Evolutionary conservation across 768 basidiomycete species (phyloP).

Genomic region (Lactifluus volemus): DNA sequence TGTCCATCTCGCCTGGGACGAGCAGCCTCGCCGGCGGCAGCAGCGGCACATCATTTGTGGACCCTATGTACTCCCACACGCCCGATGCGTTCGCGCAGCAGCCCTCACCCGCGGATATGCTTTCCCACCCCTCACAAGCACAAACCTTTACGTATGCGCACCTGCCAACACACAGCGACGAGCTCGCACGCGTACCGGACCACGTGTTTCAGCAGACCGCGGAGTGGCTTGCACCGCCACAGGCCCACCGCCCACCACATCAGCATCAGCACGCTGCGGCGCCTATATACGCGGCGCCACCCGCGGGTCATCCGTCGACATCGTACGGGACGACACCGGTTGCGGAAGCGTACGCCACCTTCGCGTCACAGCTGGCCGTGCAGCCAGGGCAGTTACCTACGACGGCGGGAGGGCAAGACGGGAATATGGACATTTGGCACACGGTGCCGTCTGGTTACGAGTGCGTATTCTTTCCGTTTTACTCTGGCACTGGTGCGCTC

Average conservation of each 20-base stretch:
- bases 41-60: conserved; percentile 6
- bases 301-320: not conserved
- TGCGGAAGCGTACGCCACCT: conserved; percentile 1
- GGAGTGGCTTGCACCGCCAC: conserved; percentile 7
- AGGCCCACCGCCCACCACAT: not conserved
- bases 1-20: conserved; percentile 6
- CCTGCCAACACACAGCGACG: conserved; percentile 16
- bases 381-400: not conserved
- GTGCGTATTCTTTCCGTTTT: conserved; percentile 12
- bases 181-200: conserved; percentile 11
- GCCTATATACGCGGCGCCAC: not conserved
- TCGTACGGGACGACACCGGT: conserved; percentile 1
- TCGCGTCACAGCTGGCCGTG: not conserved
- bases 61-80: conserved; percentile 1
- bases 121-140: not conserved
- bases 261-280: not conserved
- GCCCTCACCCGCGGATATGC: not conserved
- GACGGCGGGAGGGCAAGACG: not conserved
- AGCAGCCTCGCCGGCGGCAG: conserved; percentile 9
- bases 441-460: conserved; percentile 18
- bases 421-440: conserved; percentile 13
- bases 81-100: conserved; percentile 1
- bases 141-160: conserved; percentile 9
- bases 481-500: not conserved
- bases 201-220: conserved; percentile 1